Percentiles rank a stretch among this genome's conserved stretches.
phyloP scores from a whole-genome alignment of 257 asterid genomes.

The Plantago major region DNA sequence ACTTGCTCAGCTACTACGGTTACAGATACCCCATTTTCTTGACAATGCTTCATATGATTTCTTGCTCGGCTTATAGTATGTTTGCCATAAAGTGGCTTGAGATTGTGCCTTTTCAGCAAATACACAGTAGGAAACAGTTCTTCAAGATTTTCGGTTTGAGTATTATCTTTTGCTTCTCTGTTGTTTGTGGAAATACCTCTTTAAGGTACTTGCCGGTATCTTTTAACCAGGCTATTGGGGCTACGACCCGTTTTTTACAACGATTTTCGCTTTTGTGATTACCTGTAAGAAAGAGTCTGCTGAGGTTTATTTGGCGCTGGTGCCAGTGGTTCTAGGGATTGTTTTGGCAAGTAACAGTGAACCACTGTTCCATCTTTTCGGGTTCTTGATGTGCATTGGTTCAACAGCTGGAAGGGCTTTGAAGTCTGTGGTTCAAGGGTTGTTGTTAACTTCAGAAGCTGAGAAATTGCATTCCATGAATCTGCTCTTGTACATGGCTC shows the following conservation, averaged over 20 bases:
- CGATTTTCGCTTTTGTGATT: slow-evolving; percentile 78
- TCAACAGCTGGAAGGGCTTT: slow-evolving; percentile 94
- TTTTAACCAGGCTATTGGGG: slow-evolving; percentile 91
- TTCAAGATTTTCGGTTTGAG: slow-evolving; percentile 74
- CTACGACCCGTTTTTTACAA: slow-evolving; percentile 90
- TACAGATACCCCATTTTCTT: slow-evolving; percentile 82
- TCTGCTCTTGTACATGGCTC: slow-evolving; percentile 91
- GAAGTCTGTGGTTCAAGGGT: slow-evolving; percentile 89
- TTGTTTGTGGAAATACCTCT: slow-evolving; percentile 94
- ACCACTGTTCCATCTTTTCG: slow-evolving; percentile 80
- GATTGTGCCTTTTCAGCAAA: slow-evolving; percentile 81
- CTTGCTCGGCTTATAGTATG: slow-evolving; percentile 71
- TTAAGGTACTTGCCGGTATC: slow-evolving; percentile 86
- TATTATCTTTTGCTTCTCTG: slow-evolving; percentile 78
- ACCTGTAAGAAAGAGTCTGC: slow-evolving; percentile 78
- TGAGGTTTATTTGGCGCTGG: slow-evolving; percentile 79
- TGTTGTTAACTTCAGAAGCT: slow-evolving; percentile 71
- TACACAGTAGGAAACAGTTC: slow-evolving; percentile 75
- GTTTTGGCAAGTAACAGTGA: slow-evolving; percentile 92
- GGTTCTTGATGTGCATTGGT: slow-evolving; percentile 78
- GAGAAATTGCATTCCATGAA: slow-evolving; percentile 96
- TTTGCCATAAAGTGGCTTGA: slow-evolving; percentile 75
- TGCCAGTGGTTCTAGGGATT: slow-evolving; percentile 90
- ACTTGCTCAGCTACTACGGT: slow-evolving; percentile 80
- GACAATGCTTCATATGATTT: slow-evolving; percentile 89